phyloP scores from a whole-genome alignment of 106 monocot genomes.

The Platanthera guangdongensis region DNA sequence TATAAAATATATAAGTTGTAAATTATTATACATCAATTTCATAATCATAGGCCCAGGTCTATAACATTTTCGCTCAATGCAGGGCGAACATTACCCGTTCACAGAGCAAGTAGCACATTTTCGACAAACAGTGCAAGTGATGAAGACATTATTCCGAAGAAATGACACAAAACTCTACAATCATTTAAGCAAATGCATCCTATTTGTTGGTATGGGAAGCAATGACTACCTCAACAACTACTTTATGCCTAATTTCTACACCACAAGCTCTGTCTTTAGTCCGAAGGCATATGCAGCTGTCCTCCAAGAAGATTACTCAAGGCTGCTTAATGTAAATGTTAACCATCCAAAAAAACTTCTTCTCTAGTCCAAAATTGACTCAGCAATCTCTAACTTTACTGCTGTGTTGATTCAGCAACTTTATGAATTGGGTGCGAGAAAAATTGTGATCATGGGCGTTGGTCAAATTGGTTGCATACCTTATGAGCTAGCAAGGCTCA shows the following conservation, averaged over 20 bases:
- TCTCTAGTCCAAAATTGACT: background rate
- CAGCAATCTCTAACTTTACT: background rate
- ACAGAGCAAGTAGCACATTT: slow-evolving; percentile 53
- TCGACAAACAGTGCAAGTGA: slow-evolving; percentile 17
- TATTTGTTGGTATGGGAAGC: slow-evolving; percentile 43
- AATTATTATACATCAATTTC: background rate
- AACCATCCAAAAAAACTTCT: background rate
- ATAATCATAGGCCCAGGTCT: background rate
- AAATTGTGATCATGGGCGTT: slow-evolving; percentile 41
- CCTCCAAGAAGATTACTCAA: slow-evolving; percentile 55
- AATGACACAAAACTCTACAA: slow-evolving; percentile 23
- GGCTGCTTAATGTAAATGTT: slow-evolving; percentile 30
- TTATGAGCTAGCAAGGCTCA: slow-evolving; percentile 60
- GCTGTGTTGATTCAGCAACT: slow-evolving; percentile 27
- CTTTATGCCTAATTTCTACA: slow-evolving; percentile 50
- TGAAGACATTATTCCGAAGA: slow-evolving; percentile 28
- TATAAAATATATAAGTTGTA: background rate
- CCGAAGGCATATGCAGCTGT: slow-evolving; percentile 31
- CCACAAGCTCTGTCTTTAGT: slow-evolving; percentile 26
- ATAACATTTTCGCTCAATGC: background rate
- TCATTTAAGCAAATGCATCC: slow-evolving; percentile 47
- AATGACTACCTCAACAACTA: slow-evolving; percentile 75
- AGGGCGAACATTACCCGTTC: slow-evolving; percentile 59
- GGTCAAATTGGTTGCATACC: slow-evolving; percentile 91
- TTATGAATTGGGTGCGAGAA: slow-evolving; percentile 71